These are phyloP conservation scores for Cyamopsis tetragonoloba DNA, from an alignment of 306 rosid genomes.

Conservation along the genomic window DNA sequence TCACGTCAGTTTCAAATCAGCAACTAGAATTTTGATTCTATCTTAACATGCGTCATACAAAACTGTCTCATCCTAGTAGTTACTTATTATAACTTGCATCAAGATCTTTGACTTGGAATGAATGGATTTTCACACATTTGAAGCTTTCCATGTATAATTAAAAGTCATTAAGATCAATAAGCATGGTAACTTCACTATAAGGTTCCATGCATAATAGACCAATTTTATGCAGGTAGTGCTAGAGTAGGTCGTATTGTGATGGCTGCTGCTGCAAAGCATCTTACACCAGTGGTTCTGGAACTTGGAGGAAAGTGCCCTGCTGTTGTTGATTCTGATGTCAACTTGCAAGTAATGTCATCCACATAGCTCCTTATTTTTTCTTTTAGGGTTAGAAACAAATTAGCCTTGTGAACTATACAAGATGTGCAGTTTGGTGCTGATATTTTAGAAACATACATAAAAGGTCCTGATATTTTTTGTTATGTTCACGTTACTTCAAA, in stretches of 20 bases:
- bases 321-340: conserved; percentile 65
- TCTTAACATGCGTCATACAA: neutral
- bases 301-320: conserved; percentile 94
- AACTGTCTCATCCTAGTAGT: neutral
- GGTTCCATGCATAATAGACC: conserved; percentile 14
- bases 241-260: conserved; percentile 80
- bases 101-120: neutral
- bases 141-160: neutral
- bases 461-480: no score
- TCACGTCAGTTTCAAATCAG: neutral
- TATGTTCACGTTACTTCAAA: no score
- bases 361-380: neutral
- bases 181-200: neutral
- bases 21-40: neutral
- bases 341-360: conserved; percentile 53
- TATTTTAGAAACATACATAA: no score
- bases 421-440: no score
- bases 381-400: no score
- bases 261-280: conserved; percentile 96
- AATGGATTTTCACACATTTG: neutral
- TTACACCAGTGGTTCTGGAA: conserved; percentile 75
- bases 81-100: neutral
- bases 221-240: conserved; percentile 62
- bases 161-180: neutral
- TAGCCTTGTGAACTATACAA: no score